Percentiles rank a stretch among this genome's conserved stretches.
Evolutionary conservation across 371 early-diverging fungal species (phyloP).

Genomic region (Mucor mucedo): DNA sequence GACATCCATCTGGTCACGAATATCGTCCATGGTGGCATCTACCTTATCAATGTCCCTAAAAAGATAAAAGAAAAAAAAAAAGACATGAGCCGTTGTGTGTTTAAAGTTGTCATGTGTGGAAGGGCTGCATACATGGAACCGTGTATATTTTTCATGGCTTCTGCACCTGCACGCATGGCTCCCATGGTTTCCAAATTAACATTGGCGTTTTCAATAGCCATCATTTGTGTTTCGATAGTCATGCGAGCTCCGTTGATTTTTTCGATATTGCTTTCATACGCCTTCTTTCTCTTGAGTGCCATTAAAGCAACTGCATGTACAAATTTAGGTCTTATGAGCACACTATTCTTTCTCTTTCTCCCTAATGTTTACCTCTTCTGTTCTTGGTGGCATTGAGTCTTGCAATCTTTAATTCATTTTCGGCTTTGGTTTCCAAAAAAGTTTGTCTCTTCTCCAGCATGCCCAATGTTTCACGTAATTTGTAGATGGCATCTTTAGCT

Average conservation of each 20-base stretch:
- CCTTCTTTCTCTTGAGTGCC: slow-evolving; percentile 95
- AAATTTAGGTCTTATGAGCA: not conserved
- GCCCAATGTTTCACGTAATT: slow-evolving; percentile 86
- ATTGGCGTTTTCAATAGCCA: slow-evolving; percentile 96
- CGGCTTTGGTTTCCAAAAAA: slow-evolving; percentile 86
- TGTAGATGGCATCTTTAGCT: slow-evolving; percentile 94
- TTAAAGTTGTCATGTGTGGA: not conserved
- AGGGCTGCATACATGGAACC: slow-evolving; percentile 76
- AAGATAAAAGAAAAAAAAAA: not conserved
- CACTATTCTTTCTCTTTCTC: slow-evolving; percentile 6
- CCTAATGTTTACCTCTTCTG: slow-evolving; percentile 71
- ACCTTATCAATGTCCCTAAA: slow-evolving; percentile 92
- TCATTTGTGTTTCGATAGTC: slow-evolving; percentile 94
- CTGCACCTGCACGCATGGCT: slow-evolving; percentile 93
- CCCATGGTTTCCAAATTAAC: slow-evolving; percentile 95
- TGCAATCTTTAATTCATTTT: slow-evolving; percentile 87
- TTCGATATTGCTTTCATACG: slow-evolving; percentile 84
- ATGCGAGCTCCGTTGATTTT: slow-evolving; percentile 88
- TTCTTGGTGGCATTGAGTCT: slow-evolving; percentile 93
- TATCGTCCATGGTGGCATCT: slow-evolving; percentile 96
- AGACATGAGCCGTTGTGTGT: not conserved
- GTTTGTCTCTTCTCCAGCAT: slow-evolving; percentile 95
- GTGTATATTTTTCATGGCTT: slow-evolving; percentile 94
- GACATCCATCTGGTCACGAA: slow-evolving; percentile 96
- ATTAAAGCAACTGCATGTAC: slow-evolving; percentile 76